phyloP scores from a whole-genome alignment of 2,329 filamentous ascomycete genomes.

The Pochonia chlamydosporia region DNA sequence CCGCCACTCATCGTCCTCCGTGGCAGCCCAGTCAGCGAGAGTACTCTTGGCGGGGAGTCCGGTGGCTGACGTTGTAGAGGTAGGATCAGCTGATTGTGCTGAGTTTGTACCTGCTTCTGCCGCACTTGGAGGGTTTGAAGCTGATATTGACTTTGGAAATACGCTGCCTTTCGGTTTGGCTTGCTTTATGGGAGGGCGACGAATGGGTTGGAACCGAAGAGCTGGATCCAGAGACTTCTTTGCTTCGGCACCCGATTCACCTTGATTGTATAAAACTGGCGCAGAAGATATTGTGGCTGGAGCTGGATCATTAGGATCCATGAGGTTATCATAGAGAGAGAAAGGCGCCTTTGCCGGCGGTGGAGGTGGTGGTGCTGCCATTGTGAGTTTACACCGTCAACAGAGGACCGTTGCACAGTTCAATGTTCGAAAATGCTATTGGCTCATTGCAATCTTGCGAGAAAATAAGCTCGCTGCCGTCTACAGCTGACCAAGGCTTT shows the following conservation, averaged over 20 bases:
- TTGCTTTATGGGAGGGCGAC: slow-evolving; percentile 61
- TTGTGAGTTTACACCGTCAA: slow-evolving; percentile 12
- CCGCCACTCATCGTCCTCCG: slow-evolving; percentile 75
- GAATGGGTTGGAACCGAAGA: slow-evolving; percentile 82
- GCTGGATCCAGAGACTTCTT: slow-evolving; percentile 59
- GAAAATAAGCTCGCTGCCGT: too few species aligned
- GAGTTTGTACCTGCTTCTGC: neutral
- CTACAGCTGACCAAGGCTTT: too few species aligned
- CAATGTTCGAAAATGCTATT: too few species aligned
- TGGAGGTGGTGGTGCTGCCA: slow-evolving; percentile 28
- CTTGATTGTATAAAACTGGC: slow-evolving; percentile 64
- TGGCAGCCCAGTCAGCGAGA: slow-evolving; percentile 74
- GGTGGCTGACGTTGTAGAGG: slow-evolving; percentile 21
- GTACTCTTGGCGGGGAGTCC: slow-evolving; percentile 52
- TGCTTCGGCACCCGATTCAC: slow-evolving; percentile 38
- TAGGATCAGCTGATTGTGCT: slow-evolving; percentile 17
- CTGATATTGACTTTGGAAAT: slow-evolving; percentile 41
- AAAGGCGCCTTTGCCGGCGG: slow-evolving; percentile 44
- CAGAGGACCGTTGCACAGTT: too few species aligned
- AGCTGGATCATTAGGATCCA: slow-evolving; percentile 51
- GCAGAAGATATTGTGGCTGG: slow-evolving; percentile 68
- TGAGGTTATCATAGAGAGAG: slow-evolving; percentile 80
- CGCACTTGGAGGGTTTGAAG: slow-evolving; percentile 21
- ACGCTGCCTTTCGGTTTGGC: slow-evolving; percentile 53
- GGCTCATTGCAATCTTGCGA: too few species aligned